These are phyloP conservation scores for Kwoniella sp. DNA, from an alignment of 768 basidiomycete species.

Conservation along the genomic window DNA sequence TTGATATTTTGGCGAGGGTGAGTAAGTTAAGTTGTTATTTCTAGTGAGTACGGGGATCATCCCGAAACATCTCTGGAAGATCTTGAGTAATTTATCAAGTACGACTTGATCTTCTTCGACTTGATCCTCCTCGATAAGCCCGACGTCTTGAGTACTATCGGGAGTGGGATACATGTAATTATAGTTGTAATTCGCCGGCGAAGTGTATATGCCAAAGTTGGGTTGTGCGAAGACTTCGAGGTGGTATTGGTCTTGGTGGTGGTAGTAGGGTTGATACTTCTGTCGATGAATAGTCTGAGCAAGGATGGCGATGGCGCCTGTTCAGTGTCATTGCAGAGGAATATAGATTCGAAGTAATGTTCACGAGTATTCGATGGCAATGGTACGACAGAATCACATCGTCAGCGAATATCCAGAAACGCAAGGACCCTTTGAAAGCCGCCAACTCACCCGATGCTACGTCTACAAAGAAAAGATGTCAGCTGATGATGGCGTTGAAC, in stretches of 20 bases:
- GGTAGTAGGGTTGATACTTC: not conserved
- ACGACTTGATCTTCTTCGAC: slow-evolving; percentile 27
- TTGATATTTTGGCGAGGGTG: too few relatives aligned
- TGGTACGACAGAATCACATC: too few relatives aligned
- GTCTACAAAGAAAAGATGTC: not conserved
- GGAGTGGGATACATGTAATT: not conserved
- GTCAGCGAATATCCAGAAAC: slow-evolving; percentile 1
- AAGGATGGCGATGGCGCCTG: slow-evolving; percentile 18
- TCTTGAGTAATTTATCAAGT: slow-evolving; percentile 25
- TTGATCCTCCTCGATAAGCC: not conserved
- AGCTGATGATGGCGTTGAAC: slow-evolving; percentile 7
- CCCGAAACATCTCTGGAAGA: slow-evolving; percentile 32
- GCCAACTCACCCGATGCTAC: slow-evolving; percentile 26
- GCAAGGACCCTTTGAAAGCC: not conserved
- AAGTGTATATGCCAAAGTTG: not conserved
- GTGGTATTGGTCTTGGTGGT: not conserved
- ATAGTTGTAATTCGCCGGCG: too few relatives aligned
- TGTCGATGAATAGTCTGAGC: slow-evolving; percentile 13
- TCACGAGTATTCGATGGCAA: too few relatives aligned
- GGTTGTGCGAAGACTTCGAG: too few relatives aligned
- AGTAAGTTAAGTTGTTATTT: too few relatives aligned
- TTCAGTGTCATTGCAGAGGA: too few relatives aligned
- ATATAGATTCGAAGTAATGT: too few relatives aligned
- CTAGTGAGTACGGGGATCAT: slow-evolving; percentile 8
- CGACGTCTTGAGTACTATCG: not conserved